Conservation (phyloP, 352 stramenopile species). For the Phytophthora melonis region DNA sequence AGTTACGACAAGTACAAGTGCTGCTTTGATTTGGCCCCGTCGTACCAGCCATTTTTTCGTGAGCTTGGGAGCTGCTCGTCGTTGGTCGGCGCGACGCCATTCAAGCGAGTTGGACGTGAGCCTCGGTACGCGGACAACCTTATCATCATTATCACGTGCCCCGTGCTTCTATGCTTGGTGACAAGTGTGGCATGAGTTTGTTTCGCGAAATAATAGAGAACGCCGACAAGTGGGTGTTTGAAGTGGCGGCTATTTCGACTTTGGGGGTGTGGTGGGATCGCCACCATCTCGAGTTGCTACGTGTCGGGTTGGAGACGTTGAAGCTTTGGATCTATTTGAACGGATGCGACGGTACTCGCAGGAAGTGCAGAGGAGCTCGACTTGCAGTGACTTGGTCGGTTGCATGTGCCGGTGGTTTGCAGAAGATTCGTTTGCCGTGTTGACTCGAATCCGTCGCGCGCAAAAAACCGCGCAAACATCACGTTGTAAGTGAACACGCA, state of each 20-base stretch:
- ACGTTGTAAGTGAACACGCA: constrained; percentile 17
- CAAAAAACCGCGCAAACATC: not conserved
- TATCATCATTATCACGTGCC: not conserved
- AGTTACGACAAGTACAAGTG: not conserved
- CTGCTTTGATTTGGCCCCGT: constrained; percentile 11
- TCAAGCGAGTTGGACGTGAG: not conserved
- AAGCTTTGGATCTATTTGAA: not conserved
- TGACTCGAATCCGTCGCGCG: constrained; percentile 7
- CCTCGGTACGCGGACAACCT: not conserved
- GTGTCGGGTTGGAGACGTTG: not conserved
- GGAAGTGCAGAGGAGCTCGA: not conserved
- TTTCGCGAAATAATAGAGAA: not conserved
- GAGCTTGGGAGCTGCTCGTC: not conserved
- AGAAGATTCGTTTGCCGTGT: constrained; percentile 14
- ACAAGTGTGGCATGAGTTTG: not conserved
- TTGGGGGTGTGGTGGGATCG: not conserved
- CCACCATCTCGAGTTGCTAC: not conserved
- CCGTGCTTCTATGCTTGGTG: not conserved
- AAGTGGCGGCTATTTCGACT: not conserved
- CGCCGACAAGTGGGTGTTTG: not conserved
- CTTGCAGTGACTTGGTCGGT: not conserved
- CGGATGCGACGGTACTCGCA: not conserved
- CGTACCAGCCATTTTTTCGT: constrained; percentile 7
- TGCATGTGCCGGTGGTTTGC: not conserved
- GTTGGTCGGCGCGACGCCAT: not conserved